Evolutionary conservation across 345 rosid species (phyloP), one percentile per base, ranked within the genome.

Genomic region (Chamaenerion angustifolium): DNA sequence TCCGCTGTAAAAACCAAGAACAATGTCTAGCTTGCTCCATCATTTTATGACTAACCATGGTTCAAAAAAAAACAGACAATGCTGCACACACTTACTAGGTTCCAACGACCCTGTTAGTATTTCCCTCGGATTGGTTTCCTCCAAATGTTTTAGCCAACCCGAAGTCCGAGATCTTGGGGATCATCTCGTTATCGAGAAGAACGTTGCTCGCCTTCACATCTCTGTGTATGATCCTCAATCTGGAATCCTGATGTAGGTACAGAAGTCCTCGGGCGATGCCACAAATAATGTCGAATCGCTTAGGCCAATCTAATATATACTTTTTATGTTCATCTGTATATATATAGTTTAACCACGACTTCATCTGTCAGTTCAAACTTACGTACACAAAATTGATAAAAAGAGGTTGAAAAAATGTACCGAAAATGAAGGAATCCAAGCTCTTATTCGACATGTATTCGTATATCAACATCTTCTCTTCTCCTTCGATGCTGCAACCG

Each of bases 161-260:
- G 42, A 71, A 71, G 42, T 71, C 70, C 8, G 72, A 67, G 25
- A 71, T 71, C 56, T 63, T 71, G 0, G 72, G 67, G 49, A 60
- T 71, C 72, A 71, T 67, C 12, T 60, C 64, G 4, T 41, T 19
- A 41, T 71, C 76, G 2, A 71, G 76, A 11, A 67, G 50, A 1
- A 71, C 61, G 48, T 71, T 71, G 51, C 72, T 54, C 8, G 76
- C 72, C 47, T 69, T 69, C n/a, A 69, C 60, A 60, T 69, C 69
- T 53, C 67, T 46, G 56, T 69, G 74, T 51, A 69, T 69, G 48
- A 64, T 61, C 42, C 74, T 57, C 51, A 69, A 47, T 51, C 70
- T 60, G 18, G 74, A 71, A 25, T 71, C 76, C 43, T 67, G 70
- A 49, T 69, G 80, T 45, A 71, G 76, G 48, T 65, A 74, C 8